A percentile compares a stretch with the other conserved stretches of the same genome.
phyloP scores from a whole-genome alignment of 1,139 yeast genomes.

The Nakaseomyces kungkrabaensis region DNA sequence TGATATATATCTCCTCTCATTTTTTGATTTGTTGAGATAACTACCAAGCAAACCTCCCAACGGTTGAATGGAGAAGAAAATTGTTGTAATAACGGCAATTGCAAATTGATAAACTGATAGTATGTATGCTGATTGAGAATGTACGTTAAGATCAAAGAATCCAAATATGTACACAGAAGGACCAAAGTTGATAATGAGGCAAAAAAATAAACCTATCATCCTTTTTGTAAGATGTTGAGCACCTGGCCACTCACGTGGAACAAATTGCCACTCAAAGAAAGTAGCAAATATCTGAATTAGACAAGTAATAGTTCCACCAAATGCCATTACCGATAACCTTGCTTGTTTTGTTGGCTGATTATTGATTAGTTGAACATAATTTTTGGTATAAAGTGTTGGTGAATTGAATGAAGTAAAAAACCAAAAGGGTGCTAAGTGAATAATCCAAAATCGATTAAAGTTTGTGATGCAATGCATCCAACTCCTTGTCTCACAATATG shows the following conservation, averaged over 20 bases:
- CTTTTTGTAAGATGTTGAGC: slow-evolving; percentile 41
- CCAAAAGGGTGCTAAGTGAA: slow-evolving; percentile 73
- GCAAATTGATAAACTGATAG: slow-evolving; percentile 51
- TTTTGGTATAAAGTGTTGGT: slow-evolving; percentile 60
- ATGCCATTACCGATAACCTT: slow-evolving; percentile 49
- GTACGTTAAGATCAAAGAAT: slow-evolving; percentile 41
- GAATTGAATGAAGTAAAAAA: slow-evolving; percentile 71
- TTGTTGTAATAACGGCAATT: slow-evolving; percentile 49
- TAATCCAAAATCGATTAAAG: slow-evolving; percentile 75
- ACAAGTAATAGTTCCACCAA: slow-evolving; percentile 68
- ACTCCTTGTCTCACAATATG: slow-evolving; percentile 62
- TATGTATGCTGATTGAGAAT: slow-evolving; percentile 40
- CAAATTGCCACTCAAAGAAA: slow-evolving; percentile 50
- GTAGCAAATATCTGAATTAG: slow-evolving; percentile 54
- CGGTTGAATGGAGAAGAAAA: slow-evolving; percentile 54
- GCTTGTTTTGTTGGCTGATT: slow-evolving; percentile 60
- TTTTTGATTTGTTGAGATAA: slow-evolving; percentile 29
- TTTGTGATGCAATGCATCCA: slow-evolving; percentile 73
- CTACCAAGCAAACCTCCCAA: slow-evolving; percentile 44
- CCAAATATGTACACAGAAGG: slow-evolving; percentile 58
- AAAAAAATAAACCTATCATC: slow-evolving; percentile 35
- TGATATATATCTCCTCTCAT: slow-evolving; percentile 30
- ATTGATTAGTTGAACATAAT: slow-evolving; percentile 47
- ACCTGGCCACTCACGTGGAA: slow-evolving; percentile 66
- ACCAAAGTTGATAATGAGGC: slow-evolving; percentile 40